Percentiles rank a stretch among this genome's conserved stretches.
Evolutionary conservation across 2,329 filamentous ascomycete species (phyloP).

Genomic region (Diplodia intermedia): DNA sequence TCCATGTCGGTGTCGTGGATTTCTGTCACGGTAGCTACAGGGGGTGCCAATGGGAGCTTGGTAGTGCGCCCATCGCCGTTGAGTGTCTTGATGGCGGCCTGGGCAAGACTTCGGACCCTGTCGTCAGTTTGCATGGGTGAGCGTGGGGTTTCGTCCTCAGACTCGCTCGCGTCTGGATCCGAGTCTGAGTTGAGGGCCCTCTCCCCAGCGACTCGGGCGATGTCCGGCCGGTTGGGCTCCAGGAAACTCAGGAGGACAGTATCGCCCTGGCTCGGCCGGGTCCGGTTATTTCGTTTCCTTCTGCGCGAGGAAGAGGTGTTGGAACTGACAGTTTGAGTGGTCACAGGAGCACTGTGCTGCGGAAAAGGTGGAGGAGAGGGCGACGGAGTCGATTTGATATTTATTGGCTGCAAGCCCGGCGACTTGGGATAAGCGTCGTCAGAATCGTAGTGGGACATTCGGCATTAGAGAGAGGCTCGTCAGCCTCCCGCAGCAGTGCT

Average conservation of each 20-base stretch:
- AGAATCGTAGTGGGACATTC: conserved; percentile 52
- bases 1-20: conserved; percentile 29
- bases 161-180: conserved; percentile 54
- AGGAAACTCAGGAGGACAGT: conserved; percentile 71
- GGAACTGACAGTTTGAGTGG: conserved; percentile 49
- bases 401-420: conserved; percentile 51
- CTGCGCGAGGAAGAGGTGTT: conserved; percentile 46
- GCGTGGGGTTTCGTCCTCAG: conserved; percentile 47
- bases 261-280: conserved; percentile 65
- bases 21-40: conserved; percentile 21
- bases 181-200: conserved; percentile 57
- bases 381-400: conserved; percentile 58
- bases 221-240: conserved; percentile 69
- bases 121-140: conserved; percentile 21
- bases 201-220: conserved; percentile 64
- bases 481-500: conserved; percentile 26
- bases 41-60: conserved; percentile 20
- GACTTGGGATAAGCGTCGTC: conserved; percentile 57
- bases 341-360: conserved; percentile 37
- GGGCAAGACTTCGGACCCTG: not conserved
- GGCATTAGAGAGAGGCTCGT: conserved; percentile 32
- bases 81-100: conserved; percentile 7
- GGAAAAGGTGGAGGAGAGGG: conserved; percentile 57
- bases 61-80: conserved; percentile 15
- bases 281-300: conserved; percentile 60